A percentile compares a stretch with the other conserved stretches of the same genome.
These are phyloP conservation scores for Pyrrhoderma lamaoense DNA, from an alignment of 1,284 basidiomycete species.

Conservation along the genomic window DNA sequence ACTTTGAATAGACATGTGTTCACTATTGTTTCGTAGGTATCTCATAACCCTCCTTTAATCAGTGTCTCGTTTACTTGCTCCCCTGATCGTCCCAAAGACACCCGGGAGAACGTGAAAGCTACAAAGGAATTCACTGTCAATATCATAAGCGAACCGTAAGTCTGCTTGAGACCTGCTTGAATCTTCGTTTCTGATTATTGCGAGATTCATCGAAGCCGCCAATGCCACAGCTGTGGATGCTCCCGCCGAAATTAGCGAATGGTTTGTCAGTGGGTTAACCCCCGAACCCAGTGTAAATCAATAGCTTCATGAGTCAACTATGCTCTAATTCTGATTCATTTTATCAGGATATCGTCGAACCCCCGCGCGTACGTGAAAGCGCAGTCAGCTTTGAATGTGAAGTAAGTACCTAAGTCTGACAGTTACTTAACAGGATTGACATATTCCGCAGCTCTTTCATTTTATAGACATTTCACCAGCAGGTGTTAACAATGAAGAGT, in stretches of 20 bases:
- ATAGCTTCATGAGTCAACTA: slow-evolving; percentile 16
- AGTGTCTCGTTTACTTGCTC: slow-evolving; percentile 51
- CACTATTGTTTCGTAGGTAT: slow-evolving; percentile 30
- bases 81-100: slow-evolving; percentile 50
- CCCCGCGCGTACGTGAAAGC: slow-evolving; percentile 64
- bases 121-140: slow-evolving; percentile 70
- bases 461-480: slow-evolving; percentile 43
- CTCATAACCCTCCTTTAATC: slow-evolving; percentile 59
- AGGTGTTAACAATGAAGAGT: slow-evolving; percentile 29
- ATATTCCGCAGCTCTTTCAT: slow-evolving; percentile 10
- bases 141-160: slow-evolving; percentile 60
- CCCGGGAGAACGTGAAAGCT: slow-evolving; percentile 56
- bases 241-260: slow-evolving; percentile 61
- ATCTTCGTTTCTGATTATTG: neutral
- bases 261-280: slow-evolving; percentile 67
- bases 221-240: slow-evolving; percentile 64
- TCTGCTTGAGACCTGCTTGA: neutral
- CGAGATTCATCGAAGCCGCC: slow-evolving; percentile 58
- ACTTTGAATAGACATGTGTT: slow-evolving; percentile 26
- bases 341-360: slow-evolving; percentile 42
- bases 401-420: slow-evolving; percentile 30
- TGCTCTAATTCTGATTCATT: slow-evolving; percentile 1
- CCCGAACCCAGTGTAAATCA: slow-evolving; percentile 50
- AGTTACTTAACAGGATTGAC: slow-evolving; percentile 1
- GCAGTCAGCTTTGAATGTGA: slow-evolving; percentile 69